phyloP scores from a whole-genome alignment of 2,329 filamentous ascomycete genomes.

The Metarhizium brunneum region DNA sequence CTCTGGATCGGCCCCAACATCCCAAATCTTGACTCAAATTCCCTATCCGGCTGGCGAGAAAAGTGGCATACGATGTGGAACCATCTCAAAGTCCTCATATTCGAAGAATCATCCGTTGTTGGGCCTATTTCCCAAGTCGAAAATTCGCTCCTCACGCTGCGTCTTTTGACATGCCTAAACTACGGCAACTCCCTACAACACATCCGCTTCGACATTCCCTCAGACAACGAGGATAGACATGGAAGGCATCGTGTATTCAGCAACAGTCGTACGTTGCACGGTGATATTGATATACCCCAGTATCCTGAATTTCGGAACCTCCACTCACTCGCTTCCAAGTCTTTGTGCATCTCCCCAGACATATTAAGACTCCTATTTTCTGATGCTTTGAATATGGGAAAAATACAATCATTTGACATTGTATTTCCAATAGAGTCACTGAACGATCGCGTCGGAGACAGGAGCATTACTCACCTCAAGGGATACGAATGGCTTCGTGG shows the following conservation, averaged over 20 bases:
- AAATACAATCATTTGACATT: slow-evolving; percentile 25
- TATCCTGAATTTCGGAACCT: slow-evolving; percentile 16
- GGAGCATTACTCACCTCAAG: slow-evolving; percentile 19
- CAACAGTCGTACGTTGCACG: not conserved
- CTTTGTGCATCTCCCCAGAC: slow-evolving; percentile 15
- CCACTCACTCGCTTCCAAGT: slow-evolving; percentile 18
- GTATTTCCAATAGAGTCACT: slow-evolving; percentile 22
- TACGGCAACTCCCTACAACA: slow-evolving; percentile 16
- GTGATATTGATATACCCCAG: not conserved
- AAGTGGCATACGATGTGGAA: slow-evolving; percentile 17
- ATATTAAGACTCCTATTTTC: slow-evolving; percentile 16
- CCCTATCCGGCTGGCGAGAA: slow-evolving; percentile 5
- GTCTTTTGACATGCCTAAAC: slow-evolving; percentile 18
- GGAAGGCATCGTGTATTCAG: slow-evolving; percentile 3
- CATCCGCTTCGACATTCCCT: slow-evolving; percentile 22
- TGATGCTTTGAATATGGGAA: slow-evolving; percentile 16
- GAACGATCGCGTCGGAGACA: slow-evolving; percentile 14
- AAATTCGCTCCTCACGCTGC: slow-evolving; percentile 14
- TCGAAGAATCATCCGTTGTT: slow-evolving; percentile 9
- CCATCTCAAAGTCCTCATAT: slow-evolving; percentile 19
- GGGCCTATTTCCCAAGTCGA: slow-evolving; percentile 13
- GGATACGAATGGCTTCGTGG: slow-evolving; percentile 27
- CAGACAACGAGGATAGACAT: slow-evolving; percentile 13
- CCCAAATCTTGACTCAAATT: slow-evolving; percentile 12
- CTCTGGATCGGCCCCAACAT: slow-evolving; percentile 18